phyloP scores from a whole-genome alignment of 2,329 filamentous ascomycete species.

The Neurospora sp. region DNA sequence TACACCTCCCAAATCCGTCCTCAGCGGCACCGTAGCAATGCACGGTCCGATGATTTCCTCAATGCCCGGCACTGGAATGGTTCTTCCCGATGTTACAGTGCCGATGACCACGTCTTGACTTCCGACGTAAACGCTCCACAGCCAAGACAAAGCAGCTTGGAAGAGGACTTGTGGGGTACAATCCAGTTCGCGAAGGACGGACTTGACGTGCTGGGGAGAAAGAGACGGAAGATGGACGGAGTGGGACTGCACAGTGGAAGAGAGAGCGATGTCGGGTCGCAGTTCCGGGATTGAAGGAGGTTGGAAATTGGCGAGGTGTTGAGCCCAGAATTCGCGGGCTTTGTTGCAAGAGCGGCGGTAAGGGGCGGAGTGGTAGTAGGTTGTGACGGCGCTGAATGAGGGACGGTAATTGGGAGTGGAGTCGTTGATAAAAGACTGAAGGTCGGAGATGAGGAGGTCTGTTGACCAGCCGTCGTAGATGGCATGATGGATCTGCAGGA shows the following conservation, averaged over 20 bases:
- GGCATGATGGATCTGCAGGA: slow-evolving; percentile 66
- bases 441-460: slow-evolving; percentile 61
- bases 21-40: slow-evolving; percentile 63
- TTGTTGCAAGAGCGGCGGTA: slow-evolving; percentile 24
- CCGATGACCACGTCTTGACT: slow-evolving; percentile 62
- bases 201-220: slow-evolving; percentile 24
- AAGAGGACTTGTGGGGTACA: slow-evolving; percentile 64
- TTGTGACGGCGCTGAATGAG: slow-evolving; percentile 51
- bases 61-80: slow-evolving; percentile 58
- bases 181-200: slow-evolving; percentile 28
- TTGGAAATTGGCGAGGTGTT: slow-evolving; percentile 49
- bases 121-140: slow-evolving; percentile 58
- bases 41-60: slow-evolving; percentile 73
- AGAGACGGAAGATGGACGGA: slow-evolving; percentile 18
- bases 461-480: slow-evolving; percentile 93
- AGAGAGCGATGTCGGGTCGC: not conserved
- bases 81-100: slow-evolving; percentile 73
- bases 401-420: slow-evolving; percentile 30
- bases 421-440: slow-evolving; percentile 40
- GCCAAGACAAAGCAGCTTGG: slow-evolving; percentile 58
- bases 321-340: slow-evolving; percentile 59
- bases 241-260: not conserved
- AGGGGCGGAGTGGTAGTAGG: slow-evolving; percentile 31
- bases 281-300: slow-evolving; percentile 50
- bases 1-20: slow-evolving; percentile 47